Evolutionary conservation across 352 stramenopile genomes (phyloP).

Genomic region (Globisporangium camurandrum): DNA sequence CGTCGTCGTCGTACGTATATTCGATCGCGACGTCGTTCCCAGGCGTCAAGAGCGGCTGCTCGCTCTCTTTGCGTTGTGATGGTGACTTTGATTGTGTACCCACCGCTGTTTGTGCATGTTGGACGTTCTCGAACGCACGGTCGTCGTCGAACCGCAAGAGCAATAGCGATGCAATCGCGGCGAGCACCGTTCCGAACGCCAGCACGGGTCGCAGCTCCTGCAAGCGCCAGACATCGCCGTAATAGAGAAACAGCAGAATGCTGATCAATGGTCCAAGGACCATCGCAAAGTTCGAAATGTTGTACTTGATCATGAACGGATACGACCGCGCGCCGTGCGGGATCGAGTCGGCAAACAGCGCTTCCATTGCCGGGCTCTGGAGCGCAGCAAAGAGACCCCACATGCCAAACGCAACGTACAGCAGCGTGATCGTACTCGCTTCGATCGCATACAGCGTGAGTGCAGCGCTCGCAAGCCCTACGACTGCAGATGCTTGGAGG

Average conservation of each 20-base stretch:
- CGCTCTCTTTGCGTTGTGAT: slow-evolving; percentile 15
- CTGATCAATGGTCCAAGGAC: slow-evolving; percentile 44
- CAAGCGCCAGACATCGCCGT: slow-evolving; percentile 56
- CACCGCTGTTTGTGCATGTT: too few relatives aligned
- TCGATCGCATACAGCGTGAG: slow-evolving; percentile 57
- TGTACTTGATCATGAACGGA: slow-evolving; percentile 82
- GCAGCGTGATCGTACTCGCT: slow-evolving; percentile 25
- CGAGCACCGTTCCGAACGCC: slow-evolving; percentile 48
- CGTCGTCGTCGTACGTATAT: slow-evolving; percentile 63
- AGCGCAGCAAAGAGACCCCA: slow-evolving; percentile 67
- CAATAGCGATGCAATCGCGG: slow-evolving; percentile 30
- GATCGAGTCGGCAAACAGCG: slow-evolving; percentile 71
- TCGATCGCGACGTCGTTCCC: slow-evolving; percentile 57
- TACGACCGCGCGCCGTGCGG: slow-evolving; percentile 53
- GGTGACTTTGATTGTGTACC: too few relatives aligned
- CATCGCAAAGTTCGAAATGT: slow-evolving; percentile 61
- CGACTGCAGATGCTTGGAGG: slow-evolving; percentile 44
- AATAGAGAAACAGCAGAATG: slow-evolving; percentile 57
- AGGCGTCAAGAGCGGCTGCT: slow-evolving; percentile 45
- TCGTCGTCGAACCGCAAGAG: slow-evolving; percentile 67
- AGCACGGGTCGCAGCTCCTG: slow-evolving; percentile 47
- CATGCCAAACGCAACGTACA: slow-evolving; percentile 59
- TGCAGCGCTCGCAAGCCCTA: slow-evolving; percentile 34
- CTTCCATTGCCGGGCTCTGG: slow-evolving; percentile 61
- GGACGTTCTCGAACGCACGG: slow-evolving; percentile 30